Base-by-base conservation (phyloP, 306 rosid genomes). In the Cucumis melo region DNA sequence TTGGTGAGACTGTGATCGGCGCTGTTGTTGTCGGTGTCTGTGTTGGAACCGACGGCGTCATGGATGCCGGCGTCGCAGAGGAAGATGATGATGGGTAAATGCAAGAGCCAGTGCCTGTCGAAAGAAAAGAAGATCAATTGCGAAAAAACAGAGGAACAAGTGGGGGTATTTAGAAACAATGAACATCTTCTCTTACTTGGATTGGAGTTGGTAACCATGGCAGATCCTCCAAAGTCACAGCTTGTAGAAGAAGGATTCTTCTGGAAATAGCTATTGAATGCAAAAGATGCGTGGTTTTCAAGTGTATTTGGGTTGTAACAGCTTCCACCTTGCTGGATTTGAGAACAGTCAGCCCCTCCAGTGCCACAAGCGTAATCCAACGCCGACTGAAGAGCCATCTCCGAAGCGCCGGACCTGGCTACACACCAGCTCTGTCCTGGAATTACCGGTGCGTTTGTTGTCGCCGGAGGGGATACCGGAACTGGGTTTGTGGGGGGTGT, bases 171-270 rank as follows among this genome's bases (percentile, higher is more conserved):
- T 6, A 23, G 13, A 42, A 48, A 41, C 9, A 42, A 44, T 68
- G 74, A 3, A 23, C 3, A 2, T 42, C 21, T 14, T 42, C 14
- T 46, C 90, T 78, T 86, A 94, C 99, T 94, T 42, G 99, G 98
- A 80, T 90, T 94, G 82, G 87, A 59, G 77, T 19, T 80, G 64
- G 87, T 90, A 74, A 88, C 7, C 59, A 87, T 81, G 48, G 98
- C 99, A 77, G 81, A 16, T 59, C 99, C 97, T 74, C 96, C 96
- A 79, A 94, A 94, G 68, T 94, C 96, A 60, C 99, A 94, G 82
- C 97, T 92, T 39, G 96, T 89, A 3, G 96, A 63, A 0, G 81
- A 81, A 10, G 96, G 98, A 77, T 92, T 89, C 91, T 89, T 94
- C 60, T 89, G 91, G 80, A 87, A 94, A 79, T 92, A 94, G 78